Evolutionary conservation across 495 filamentous ascomycete species (phyloP), one percentile per base, ranked within the genome.

Genomic region (Diplogelasinospora grovesii): DNA sequence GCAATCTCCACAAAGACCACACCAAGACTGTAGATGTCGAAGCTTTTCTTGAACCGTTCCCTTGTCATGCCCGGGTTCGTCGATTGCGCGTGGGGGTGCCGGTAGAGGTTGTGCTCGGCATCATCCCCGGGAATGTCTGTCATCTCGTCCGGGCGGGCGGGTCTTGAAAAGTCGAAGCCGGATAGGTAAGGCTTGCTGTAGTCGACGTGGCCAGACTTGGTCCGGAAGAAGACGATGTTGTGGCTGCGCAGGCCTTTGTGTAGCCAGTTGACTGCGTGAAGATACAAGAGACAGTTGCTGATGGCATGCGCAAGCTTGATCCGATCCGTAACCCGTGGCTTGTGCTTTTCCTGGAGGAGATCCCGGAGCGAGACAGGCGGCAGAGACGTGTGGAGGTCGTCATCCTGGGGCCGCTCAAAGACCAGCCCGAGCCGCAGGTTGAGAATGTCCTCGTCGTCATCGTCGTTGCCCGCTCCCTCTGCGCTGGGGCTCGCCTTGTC

Each of bases 181-280:
- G 65, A 65, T 16, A 79, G 53, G 36, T 64, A 71, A 0, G 73
- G 73, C 27, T 50, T 49, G 6, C 35, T 27, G 36, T 54, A 60
- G 38, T 63, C 55, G 22, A 63, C 54, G 15, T 43, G 38, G 9
- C 52, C 53, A 19, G 8, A 19, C 11, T 21, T 45, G 13, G 43
- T 47, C 15, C 41, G 43, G 45, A 78, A 72, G 53, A 79, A 81
- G 10, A 80, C 48, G 41, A 80, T 61, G 48, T 75, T 77, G 47
- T 75, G 58, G 47, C 67, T 73, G 26, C 74, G 68, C 2, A 81
- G 48, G 3, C 71, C 73, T 45, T 80, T 81, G 61, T 79, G 77
- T 22, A 79, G 62, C 76, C 74, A 81, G 40, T 76, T 71, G 6
- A 79, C 71, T 0, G 68, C 63, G 35, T 81, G 76, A 0, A 81